These are phyloP conservation scores for Alopecurus myosuroides DNA, from an alignment of 176 grass and related monocot species.

Conservation along the genomic window DNA sequence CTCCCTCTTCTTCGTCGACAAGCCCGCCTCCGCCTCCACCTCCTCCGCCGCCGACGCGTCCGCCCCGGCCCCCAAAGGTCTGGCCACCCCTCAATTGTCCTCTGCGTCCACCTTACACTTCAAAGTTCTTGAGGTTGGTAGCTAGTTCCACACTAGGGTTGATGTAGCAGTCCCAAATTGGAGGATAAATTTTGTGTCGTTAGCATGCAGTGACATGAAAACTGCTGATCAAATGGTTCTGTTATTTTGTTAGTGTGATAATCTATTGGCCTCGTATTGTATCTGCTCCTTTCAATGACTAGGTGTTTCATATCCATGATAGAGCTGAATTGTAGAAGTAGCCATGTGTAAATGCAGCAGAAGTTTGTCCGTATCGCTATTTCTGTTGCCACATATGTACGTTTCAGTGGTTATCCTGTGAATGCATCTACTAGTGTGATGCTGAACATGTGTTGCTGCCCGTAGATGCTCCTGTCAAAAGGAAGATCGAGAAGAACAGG, in stretches of 20 bases:
- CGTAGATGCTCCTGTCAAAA: constrained; percentile 61
- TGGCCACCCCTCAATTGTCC: not conserved
- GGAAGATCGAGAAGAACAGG: constrained; percentile 78
- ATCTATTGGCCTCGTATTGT: not conserved
- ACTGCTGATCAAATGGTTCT: not conserved
- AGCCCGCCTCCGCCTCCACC: constrained; percentile 34
- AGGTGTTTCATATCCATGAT: not conserved
- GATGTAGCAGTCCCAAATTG: not conserved
- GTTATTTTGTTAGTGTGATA: not conserved
- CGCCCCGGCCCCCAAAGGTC: not conserved
- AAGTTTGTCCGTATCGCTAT: not conserved
- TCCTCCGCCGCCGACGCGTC: constrained; percentile 10
- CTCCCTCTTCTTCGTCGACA: constrained; percentile 78
- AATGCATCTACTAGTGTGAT: not conserved
- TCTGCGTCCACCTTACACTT: not conserved
- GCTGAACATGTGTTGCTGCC: not conserved
- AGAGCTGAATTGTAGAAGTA: not conserved
- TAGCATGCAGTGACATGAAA: not conserved
- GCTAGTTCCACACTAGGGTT: not conserved
- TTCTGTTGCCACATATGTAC: not conserved
- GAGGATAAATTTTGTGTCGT: not conserved
- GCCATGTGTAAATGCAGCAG: not conserved
- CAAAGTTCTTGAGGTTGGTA: too few species aligned
- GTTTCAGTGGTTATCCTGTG: not conserved
- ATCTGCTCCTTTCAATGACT: not conserved